Evolutionary conservation across 2,329 filamentous ascomycete species (phyloP), one percentile per base, ranked within the genome.

Genomic region (Catunica adiposa): DNA sequence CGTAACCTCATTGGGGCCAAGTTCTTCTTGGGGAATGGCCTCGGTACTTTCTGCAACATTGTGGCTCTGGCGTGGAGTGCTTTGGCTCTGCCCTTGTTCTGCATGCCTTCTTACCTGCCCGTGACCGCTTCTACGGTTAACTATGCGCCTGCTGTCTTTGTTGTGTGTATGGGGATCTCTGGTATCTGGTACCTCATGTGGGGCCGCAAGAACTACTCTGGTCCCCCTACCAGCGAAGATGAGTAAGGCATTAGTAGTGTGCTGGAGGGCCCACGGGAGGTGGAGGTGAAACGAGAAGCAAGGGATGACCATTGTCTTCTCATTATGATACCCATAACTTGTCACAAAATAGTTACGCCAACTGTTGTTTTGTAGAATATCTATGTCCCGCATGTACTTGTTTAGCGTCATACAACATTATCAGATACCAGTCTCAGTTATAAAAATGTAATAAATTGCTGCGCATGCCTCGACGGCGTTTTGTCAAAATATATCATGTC

Each of bases 111-210:
- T 0, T 67, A 68, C 46, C 69, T 84, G n/a, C 79, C 79, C 4
- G 79, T 84, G 40, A 75, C 73, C 0, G 67, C 74, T 4, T 64
- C 68, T 17, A 74, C 71, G 40, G 82, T 86, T 72, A 88, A 88
- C 72, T 88, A 86, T 66, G 83, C 83, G 1, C 80, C 80, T 14
- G 83, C 81, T 34, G 83, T 88, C n/a, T 86, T 87, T 61, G 76
- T 83, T 25, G 80, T 73, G 3, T 82, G 84, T 59, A 74, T 77
- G 55, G 51, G 71, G 40, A 73, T 86, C 57, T 78, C 83, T 1
- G 73, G 71, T 8, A 66, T 69, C 6, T 88, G 83, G 82, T 88
- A 88, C 69, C 70, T 79, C 61, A 72, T 73, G 53, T 85, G 82
- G 80, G 83, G 83, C 34, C 76, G 78, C 67, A 77, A 79, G 68